These are phyloP conservation scores for Triangularia setosa DNA, from an alignment of 2,329 filamentous ascomycete genomes.

Conservation along the genomic window DNA sequence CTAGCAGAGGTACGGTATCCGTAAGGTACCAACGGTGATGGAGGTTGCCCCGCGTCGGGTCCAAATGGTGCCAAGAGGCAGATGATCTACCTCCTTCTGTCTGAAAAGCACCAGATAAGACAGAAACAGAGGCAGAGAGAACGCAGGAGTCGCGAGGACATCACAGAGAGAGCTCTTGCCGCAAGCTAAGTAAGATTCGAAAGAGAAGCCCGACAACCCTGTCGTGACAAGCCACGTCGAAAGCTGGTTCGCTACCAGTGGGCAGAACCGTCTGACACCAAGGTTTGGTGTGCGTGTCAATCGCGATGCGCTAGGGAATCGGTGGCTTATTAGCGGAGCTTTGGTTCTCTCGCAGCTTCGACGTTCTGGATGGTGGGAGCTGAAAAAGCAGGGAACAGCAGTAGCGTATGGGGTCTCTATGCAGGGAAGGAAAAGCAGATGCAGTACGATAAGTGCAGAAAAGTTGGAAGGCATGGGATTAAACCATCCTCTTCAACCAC, in stretches of 20 bases:
- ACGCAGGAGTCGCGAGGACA: conserved; percentile 20
- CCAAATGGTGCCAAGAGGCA: conserved; percentile 11
- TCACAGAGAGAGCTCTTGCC: conserved; percentile 3
- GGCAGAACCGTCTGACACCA: not conserved
- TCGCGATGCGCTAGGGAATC: not conserved
- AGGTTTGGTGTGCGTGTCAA: not conserved
- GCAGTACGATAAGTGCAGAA: not conserved
- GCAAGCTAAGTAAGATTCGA: not conserved
- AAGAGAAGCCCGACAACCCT: not conserved
- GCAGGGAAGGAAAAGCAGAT: not conserved
- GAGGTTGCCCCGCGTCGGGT: conserved; percentile 16
- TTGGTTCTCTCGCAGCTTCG: not conserved
- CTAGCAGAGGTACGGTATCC: not conserved
- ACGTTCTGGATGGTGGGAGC: not conserved
- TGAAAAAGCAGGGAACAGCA: conserved; percentile 1
- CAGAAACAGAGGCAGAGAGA: conserved; percentile 21
- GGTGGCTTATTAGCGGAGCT: not conserved
- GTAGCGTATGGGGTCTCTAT: not conserved
- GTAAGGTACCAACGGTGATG: conserved; percentile 12
- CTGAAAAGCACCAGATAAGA: conserved; percentile 21
- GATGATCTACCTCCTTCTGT: conserved; percentile 9
- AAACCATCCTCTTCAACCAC: not conserved
- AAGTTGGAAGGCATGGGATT: not conserved
- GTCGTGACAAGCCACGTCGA: not conserved
- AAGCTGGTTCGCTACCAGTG: not conserved